Evolutionary conservation across 2,329 filamentous ascomycete species (phyloP), one percentile per base, ranked within the genome.

Genomic region (Colletotrichum horii): DNA sequence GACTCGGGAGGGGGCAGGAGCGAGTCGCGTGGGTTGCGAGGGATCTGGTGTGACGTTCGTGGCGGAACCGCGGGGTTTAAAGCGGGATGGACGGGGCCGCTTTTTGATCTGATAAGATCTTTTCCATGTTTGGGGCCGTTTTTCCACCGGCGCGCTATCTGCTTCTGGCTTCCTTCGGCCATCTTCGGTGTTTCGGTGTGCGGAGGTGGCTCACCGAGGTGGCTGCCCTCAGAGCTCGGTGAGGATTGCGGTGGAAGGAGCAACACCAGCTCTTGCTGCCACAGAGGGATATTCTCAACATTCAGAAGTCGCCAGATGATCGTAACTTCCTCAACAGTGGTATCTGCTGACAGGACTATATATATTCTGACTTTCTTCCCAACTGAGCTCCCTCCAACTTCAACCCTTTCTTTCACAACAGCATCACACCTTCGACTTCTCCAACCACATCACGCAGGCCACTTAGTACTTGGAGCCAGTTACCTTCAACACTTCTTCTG

Each of bases 61-160:
- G 26, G 43, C 73, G 43, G 62, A 61, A 48, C 70, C 64, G 73
- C 73, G 73, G 70, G 70, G 73, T 61, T 64, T 73, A 73, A 73
- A 70, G 73, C 24, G 69, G 73, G 69, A 60, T 62, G 56, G 38
- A 56, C 36, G 26, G 43, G 34, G 12, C 30, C 26, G 28, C 58
- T 61, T 19, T 30, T 61, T 36, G 58, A 75, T 75, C 72, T 75
- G 72, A 75, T 70, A 67, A 75, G 72, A 72, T 72, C 69, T 62
- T 70, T 34, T 19, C 58, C 32, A 19, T 30, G 12, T 19, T 52
- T 32, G 19, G 32, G 52, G 66, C 43, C 0, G 12, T 56, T 68
- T 68, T 56, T 62, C 56, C 38, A 38, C 11, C 19, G 34, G 19
- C 43, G 6, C 43, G 43, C 43, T 52, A 52, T 52, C n/a, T 22